phyloP scores from a whole-genome alignment of 805 yeast species.

The Cephaloascus fragrans region DNA sequence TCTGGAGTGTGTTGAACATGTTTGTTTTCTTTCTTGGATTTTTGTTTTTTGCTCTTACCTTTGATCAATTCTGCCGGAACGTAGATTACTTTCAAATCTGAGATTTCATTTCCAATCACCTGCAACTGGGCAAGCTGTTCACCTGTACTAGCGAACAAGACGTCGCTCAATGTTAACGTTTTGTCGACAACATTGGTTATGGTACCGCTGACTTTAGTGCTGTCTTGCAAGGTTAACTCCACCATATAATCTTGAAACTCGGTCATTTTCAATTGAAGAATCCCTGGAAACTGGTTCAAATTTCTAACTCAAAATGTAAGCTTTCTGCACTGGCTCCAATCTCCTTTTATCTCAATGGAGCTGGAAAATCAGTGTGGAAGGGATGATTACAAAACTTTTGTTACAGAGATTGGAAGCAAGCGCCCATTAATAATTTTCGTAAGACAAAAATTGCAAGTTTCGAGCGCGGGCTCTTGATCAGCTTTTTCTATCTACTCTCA shows the following conservation, averaged over 20 bases:
- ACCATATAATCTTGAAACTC: slow-evolving; percentile 33
- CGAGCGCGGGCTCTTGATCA: too few species aligned
- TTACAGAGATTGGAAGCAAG: too few species aligned
- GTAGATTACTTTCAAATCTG: slow-evolving; percentile 46
- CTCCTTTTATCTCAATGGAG: too few species aligned
- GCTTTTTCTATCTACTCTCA: too few species aligned
- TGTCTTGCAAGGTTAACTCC: slow-evolving; percentile 25
- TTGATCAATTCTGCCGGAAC: slow-evolving; percentile 29
- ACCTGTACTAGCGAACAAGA: slow-evolving; percentile 8
- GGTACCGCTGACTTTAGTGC: slow-evolving; percentile 21
- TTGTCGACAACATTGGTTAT: slow-evolving; percentile 18
- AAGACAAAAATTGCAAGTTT: too few species aligned
- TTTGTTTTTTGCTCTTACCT: slow-evolving; percentile 9
- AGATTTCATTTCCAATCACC: slow-evolving; percentile 28
- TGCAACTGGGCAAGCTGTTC: slow-evolving; percentile 6
- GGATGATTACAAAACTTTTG: too few species aligned
- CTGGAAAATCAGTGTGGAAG: too few species aligned
- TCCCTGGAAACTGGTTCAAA: too few species aligned
- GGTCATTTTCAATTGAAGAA: slow-evolving; percentile 13
- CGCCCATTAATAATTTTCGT: too few species aligned
- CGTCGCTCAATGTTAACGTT: slow-evolving; percentile 15
- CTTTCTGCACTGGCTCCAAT: too few species aligned
- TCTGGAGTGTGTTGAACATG: too few species aligned
- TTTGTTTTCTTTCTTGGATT: slow-evolving; percentile 8
- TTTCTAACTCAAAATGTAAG: too few species aligned